Conservation (phyloP, 352 stramenopile species). For the Aphanomyces cochlioides region DNA sequence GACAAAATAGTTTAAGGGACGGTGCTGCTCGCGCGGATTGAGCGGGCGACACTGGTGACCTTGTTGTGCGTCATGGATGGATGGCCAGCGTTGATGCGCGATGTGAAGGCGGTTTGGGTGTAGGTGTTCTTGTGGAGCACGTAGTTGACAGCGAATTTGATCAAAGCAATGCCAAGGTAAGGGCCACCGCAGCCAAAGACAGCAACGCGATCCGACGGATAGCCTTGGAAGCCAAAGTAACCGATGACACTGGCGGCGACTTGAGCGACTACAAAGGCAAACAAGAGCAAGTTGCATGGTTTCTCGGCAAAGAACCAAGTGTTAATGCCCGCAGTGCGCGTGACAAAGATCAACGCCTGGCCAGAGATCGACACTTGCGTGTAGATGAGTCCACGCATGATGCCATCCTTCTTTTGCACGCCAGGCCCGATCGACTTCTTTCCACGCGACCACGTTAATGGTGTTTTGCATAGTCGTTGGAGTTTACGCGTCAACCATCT, state of each 20-base stretch:
- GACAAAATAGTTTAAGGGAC: constrained; percentile 14
- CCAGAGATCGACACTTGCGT: constrained; percentile 71
- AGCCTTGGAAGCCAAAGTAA: constrained; percentile 63
- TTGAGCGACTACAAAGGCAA: constrained; percentile 68
- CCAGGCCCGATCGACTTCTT: constrained; percentile 60
- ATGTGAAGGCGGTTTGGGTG: constrained; percentile 57
- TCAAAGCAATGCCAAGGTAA: constrained; percentile 61
- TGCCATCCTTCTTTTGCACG: constrained; percentile 60
- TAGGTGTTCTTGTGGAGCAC: constrained; percentile 58
- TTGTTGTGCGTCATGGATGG: constrained; percentile 57
- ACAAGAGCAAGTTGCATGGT: constrained; percentile 56
- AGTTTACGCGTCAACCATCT: too few species aligned
- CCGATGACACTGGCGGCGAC: constrained; percentile 59
- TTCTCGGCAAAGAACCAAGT: constrained; percentile 72
- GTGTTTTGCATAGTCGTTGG: too few species aligned
- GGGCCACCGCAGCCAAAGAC: constrained; percentile 58
- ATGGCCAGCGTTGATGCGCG: constrained; percentile 72
- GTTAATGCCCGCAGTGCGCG: constrained; percentile 64
- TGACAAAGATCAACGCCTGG: constrained; percentile 73
- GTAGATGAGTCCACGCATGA: constrained; percentile 65
- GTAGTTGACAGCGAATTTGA: constrained; percentile 72
- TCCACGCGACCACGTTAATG: constrained; percentile 61
- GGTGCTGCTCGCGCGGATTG: constrained; percentile 47
- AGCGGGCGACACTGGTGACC: constrained; percentile 58
- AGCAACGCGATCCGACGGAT: constrained; percentile 58